Evolutionary conservation across 805 yeast genomes (phyloP).

Genomic region (Hanseniaspora hatyaiensis): DNA sequence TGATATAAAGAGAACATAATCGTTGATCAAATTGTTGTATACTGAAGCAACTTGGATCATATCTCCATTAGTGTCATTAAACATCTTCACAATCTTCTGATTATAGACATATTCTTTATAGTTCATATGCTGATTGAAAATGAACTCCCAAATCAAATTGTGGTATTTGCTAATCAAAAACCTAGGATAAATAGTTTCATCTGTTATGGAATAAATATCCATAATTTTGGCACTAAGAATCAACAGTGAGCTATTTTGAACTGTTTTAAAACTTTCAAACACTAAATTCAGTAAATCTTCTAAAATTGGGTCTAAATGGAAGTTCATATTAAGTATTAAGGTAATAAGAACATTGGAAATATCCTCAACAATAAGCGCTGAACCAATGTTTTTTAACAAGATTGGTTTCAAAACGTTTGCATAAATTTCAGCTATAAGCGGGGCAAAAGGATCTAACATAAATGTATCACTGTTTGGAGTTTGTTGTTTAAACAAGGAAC

Average conservation of each 20-base stretch:
- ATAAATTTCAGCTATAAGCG: slow-evolving; percentile 6
- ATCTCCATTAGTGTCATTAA: neutral
- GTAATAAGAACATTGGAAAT: neutral
- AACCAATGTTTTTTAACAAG: neutral
- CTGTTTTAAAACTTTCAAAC: slow-evolving; percentile 55
- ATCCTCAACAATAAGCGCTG: slow-evolving; percentile 7
- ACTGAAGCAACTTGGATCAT: slow-evolving; percentile 16
- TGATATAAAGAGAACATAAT: slow-evolving; percentile 67
- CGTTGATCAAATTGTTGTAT: slow-evolving; percentile 57
- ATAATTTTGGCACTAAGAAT: slow-evolving; percentile 82
- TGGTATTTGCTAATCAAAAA: neutral
- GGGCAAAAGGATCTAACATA: slow-evolving; percentile 2
- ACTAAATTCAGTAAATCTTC: slow-evolving; percentile 54
- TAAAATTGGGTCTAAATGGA: slow-evolving; percentile 37
- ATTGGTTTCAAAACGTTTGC: slow-evolving; percentile 9
- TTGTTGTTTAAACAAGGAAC: neutral
- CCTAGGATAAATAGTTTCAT: slow-evolving; percentile 1
- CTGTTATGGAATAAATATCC: slow-evolving; percentile 40
- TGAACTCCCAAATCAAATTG: slow-evolving; percentile 1
- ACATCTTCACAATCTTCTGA: neutral
- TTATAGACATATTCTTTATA: slow-evolving; percentile 3
- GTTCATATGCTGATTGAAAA: slow-evolving; percentile 3
- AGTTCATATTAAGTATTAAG: slow-evolving; percentile 9
- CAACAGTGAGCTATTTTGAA: slow-evolving; percentile 67
- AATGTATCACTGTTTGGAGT: neutral